Percentiles rank a stretch among this genome's conserved stretches.
Evolutionary conservation across 257 asterid species (phyloP).

Genomic region (Primulina tabacum): DNA sequence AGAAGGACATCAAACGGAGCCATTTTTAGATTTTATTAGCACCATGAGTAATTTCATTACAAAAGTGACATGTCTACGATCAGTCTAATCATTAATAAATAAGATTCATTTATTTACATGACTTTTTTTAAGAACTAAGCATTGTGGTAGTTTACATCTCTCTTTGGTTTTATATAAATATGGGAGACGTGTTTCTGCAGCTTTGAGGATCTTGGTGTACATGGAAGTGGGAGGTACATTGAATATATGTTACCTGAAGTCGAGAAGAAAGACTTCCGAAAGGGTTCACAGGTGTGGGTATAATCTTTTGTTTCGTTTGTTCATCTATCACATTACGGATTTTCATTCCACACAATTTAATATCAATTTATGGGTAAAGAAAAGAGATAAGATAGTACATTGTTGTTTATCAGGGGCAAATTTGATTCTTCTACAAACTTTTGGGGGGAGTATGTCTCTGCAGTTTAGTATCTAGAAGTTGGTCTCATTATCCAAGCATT

Average conservation of each 20-base stretch:
- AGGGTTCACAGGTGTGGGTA: slow-evolving; percentile 48
- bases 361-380: neutral
- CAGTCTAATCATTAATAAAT: neutral
- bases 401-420: neutral
- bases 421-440: neutral
- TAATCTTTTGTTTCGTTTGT: slow-evolving; percentile 7
- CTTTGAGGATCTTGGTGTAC: slow-evolving; percentile 64
- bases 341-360: neutral
- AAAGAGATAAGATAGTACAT: neutral
- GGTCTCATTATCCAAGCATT: slow-evolving; percentile 4
- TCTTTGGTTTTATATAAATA: slow-evolving; percentile 14
- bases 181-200: slow-evolving; percentile 28
- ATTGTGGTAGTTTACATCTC: slow-evolving; percentile 12
- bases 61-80: neutral
- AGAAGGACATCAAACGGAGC: neutral
- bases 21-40: neutral
- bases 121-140: neutral
- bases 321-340: neutral
- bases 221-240: slow-evolving; percentile 54
- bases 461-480: slow-evolving; percentile 1
- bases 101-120: too few relatives aligned
- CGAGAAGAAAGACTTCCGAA: slow-evolving; percentile 46
- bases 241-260: slow-evolving; percentile 56
- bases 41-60: neutral
- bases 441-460: slow-evolving; percentile 2